Evolutionary conservation across 768 basidiomycete genomes (phyloP).

Genomic region (Xerocomellus amylosporus): DNA sequence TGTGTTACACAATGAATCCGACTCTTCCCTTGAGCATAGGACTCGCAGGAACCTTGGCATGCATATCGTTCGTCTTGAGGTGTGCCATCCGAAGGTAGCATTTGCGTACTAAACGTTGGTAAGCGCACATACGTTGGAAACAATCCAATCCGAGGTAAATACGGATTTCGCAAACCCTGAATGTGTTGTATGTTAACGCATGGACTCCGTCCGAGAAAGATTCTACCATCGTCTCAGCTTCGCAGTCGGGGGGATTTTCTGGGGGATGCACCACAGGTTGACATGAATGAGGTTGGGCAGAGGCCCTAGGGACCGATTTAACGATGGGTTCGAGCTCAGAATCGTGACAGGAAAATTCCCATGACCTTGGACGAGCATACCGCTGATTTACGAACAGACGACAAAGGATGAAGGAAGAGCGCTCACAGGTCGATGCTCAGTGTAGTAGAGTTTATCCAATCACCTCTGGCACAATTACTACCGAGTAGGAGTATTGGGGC

Average conservation of each 20-base stretch:
- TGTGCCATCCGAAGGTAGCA: neutral
- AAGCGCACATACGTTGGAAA: neutral
- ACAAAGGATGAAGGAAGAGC: neutral
- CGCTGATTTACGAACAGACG: neutral
- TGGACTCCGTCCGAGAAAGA: neutral
- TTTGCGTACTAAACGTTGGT: neutral
- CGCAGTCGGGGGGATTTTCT: neutral
- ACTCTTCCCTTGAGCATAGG: neutral
- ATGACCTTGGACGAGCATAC: conserved; percentile 11
- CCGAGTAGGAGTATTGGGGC: conserved; percentile 27
- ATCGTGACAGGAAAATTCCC: conserved; percentile 24
- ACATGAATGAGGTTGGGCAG: neutral
- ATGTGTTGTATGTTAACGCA: conserved; percentile 11
- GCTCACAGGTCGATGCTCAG: conserved; percentile 24
- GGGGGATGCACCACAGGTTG: neutral
- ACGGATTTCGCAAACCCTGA: neutral
- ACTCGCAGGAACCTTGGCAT: neutral
- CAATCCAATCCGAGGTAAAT: neutral
- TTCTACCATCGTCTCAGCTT: conserved; percentile 12
- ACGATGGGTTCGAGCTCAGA: conserved; percentile 18
- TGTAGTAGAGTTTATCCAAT: conserved; percentile 21
- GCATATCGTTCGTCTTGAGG: neutral
- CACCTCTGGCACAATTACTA: neutral
- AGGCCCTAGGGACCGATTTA: neutral
- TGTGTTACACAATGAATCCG: neutral